Evolutionary conservation across 805 yeast genomes (phyloP), one percentile per base, ranked within the genome.

Genomic region (Lipomyces japonicus): DNA sequence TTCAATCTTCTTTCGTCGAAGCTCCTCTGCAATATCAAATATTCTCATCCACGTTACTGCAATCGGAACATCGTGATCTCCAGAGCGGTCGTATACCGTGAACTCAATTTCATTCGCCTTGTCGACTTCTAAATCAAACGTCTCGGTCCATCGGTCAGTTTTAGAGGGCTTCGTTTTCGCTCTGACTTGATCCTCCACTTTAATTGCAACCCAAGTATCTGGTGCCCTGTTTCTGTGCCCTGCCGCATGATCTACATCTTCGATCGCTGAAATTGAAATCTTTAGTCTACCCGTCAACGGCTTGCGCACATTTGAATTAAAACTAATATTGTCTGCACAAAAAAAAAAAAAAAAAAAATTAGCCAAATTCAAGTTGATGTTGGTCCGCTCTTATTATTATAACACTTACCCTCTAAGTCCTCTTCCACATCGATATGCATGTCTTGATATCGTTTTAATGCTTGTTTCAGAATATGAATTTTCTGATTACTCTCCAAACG

Each of bases 191-290:
- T 91, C 97, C 66, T 93, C 99, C 46, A 91, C 78, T 63, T 88
- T 90, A 57, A 93, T 72, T 2, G 83, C 74, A 12, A 89, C 84
- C 50, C 77, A 74, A 0, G 93, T 79, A 60, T 90, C 97, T 0
- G 95, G 89, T 49, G 82, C 79, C 63, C 82, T 82, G 23, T 86
- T 75, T 70, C 87, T 71, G n/a, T 44, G 38, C 3, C 93, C 80
- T 3, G 95, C 87, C 42, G 89, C 82, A 68, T 93, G 99, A 62
- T 91, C 96, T 24, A 90, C 89, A 66, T 89, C 96, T 64, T 93
- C 78, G 24, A 91, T 78, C 21, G 89, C 83, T 35, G 82, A 75
- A 42, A 91, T 73, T n/a, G 80, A 79, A 22, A 93, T 75, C 23
- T 79, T 79, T 51, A 93, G 76, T 24, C 78, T 75, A 50, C 99